Conservation (phyloP, 352 stramenopile genomes). For the Globisporangium recalcitrans region DNA sequence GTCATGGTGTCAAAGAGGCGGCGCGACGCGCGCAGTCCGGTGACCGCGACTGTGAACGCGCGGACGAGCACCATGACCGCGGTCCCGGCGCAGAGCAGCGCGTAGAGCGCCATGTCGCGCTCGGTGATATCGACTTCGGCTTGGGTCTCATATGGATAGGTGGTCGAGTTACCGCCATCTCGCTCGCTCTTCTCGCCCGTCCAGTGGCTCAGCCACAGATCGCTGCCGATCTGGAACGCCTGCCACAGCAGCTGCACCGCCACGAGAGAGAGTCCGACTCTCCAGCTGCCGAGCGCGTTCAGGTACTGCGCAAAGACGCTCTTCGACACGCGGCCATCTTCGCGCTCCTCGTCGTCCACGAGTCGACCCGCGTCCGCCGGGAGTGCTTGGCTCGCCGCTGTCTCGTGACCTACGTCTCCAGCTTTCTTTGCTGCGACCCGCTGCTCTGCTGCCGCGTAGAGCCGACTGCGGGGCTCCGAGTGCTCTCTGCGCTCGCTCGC, state of each 20-base stretch:
- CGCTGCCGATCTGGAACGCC: constrained; percentile 22
- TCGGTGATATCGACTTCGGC: neutral
- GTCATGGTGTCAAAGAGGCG: constrained; percentile 87
- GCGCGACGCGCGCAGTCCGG: constrained; percentile 27
- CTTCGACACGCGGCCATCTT: neutral
- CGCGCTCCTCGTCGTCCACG: constrained; percentile 2
- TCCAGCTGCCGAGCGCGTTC: neutral
- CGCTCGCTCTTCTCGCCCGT: constrained; percentile 14
- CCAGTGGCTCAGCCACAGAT: constrained; percentile 29
- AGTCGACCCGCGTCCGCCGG: neutral
- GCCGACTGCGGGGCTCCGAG: neutral
- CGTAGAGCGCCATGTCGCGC: constrained; percentile 2
- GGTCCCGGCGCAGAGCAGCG: neutral
- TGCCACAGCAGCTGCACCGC: constrained; percentile 21
- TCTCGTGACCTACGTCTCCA: neutral
- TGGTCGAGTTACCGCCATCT: too few relatives aligned
- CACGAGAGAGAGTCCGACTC: constrained; percentile 5
- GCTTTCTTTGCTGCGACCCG: neutral
- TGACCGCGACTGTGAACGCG: neutral
- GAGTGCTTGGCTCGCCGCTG: neutral
- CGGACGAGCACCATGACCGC: neutral
- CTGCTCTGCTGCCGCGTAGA: neutral
- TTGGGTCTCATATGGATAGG: neutral
- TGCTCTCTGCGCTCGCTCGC: neutral
- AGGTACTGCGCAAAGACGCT: neutral